Percentiles rank a stretch among this genome's conserved stretches.
These are phyloP conservation scores for Recurvomyces mirabilis DNA, from an alignment of 495 filamentous ascomycete genomes.

Conservation along the genomic window DNA sequence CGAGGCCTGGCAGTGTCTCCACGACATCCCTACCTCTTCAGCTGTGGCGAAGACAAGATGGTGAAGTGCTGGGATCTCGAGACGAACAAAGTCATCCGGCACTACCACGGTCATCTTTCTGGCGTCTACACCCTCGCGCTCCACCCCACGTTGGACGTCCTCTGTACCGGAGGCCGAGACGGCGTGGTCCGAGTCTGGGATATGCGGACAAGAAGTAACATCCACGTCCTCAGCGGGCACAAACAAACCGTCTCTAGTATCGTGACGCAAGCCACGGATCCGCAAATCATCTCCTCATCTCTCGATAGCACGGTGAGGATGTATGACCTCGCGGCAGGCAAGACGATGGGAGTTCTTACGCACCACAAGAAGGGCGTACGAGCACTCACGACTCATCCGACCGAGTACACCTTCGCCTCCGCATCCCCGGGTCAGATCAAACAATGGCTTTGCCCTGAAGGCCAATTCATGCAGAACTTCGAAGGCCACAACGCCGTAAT, in stretches of 20 bases:
- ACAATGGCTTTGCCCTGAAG: constrained; percentile 98
- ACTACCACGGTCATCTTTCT: constrained; percentile 95
- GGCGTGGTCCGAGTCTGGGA: constrained; percentile 95
- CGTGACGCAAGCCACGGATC: constrained; percentile 91
- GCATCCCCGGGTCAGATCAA: constrained; percentile 91
- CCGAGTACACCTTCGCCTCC: constrained; percentile 91
- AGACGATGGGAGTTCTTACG: constrained; percentile 89
- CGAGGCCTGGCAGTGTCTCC: constrained; percentile 87
- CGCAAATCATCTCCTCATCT: constrained; percentile 84
- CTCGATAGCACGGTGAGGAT: constrained; percentile 86
- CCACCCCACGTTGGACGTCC: constrained; percentile 86
- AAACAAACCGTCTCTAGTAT: constrained; percentile 78
- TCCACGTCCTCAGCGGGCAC: constrained; percentile 83
- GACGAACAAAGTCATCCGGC: constrained; percentile 95
- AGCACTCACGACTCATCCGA: constrained; percentile 72
- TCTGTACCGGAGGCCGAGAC: constrained; percentile 91
- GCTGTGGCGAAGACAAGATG: constrained; percentile 98
- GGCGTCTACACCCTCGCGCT: constrained; percentile 87
- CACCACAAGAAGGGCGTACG: constrained; percentile 98
- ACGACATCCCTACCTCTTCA: constrained; percentile 93
- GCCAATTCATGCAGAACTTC: constrained; percentile 98
- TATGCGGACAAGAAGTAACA: constrained; percentile 90
- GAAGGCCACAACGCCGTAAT: constrained; percentile 93
- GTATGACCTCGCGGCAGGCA: constrained; percentile 94
- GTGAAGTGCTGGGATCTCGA: constrained; percentile 99